Base-by-base conservation (phyloP, 2,329 filamentous ascomycete genomes). In the Tolypocladium capitatum region DNA sequence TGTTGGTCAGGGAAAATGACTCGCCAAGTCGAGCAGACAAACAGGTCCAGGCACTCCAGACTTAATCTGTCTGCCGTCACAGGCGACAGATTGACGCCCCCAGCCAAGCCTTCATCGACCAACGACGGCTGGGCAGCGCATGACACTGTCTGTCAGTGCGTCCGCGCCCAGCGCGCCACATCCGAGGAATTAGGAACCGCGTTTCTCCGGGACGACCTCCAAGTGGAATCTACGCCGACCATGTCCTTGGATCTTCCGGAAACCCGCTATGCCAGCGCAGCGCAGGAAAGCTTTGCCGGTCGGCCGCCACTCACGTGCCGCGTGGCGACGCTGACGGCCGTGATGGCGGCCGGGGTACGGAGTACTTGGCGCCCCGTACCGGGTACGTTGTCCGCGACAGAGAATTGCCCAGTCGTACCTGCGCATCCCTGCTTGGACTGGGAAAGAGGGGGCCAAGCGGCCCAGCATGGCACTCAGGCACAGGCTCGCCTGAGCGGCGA, bases 341-440 rank as follows among this genome's bases (percentile, higher is more conserved):
- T n/a, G n/a, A n/a, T 40, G 24, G 24, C 38, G 14, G 21, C 21
- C 36, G n/a, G 36, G 21, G 21, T 27, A n/a, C 20, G 38, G 32
- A 16, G 24, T 41, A 41, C 38, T 41, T 41, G 38, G 36, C 36
- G 2, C 8, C 21, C 14, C 7, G 38, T 41, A 41, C 38, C 38
- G 14, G 36, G 24, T 41, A 41, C 38, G 5, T 14, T n/a, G 14
- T n/a, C 21, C 14, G 38, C 14, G 46, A 48, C 48, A 48, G 43
- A 30, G 33, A 44, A 33, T 28, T 30, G 50, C 46, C 36, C 45
- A 41, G 44, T 36, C 45, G 45, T 46, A 43, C 42, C 45, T 49
- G 48, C 46, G 18, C 46, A 50, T 50, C 49, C 38, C 36, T 40
- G 45, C 43, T 40, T 18, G 5, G 28, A 40, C 40, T 42, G 40